Base-by-base conservation (phyloP, 2,329 filamentous ascomycete species). In the Fusarium decemcellulare region DNA sequence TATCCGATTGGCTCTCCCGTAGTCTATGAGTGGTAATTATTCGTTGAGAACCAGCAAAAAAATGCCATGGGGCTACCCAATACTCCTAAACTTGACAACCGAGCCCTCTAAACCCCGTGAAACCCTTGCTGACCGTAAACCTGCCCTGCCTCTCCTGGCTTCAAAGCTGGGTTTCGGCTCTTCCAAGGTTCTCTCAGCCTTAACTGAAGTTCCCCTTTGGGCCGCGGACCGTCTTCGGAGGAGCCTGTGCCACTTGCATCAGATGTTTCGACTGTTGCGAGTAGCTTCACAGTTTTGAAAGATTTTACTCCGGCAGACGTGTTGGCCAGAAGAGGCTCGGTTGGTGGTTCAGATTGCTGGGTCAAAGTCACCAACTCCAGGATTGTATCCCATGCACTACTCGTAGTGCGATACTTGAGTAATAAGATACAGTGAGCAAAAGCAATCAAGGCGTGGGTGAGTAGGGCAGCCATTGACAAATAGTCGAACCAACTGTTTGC, bases 361-460 rank as follows among this genome's bases (percentile, higher is more conserved):
- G 57, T 18, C n/a, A 59, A 16, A 34, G 34, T n/a, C 4, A 59
- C 32, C 34, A 59, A 37, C 57, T 59, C 57, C 16, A 59, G 14
- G n/a, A 59, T 53, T 9, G 37, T 53, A 32, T 59, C 57, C 48
- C 57, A 59, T 11, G 48, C 48, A n/a, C 39, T 40, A 16, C 57
- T 59, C 10, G 48, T 54, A 6, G 16, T 23, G 5, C 30, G 15
- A 15, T 15, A 37, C 12, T 15, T 32, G 14, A 48, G 27, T 2
- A 47, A 30, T 32, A 34, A 4, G 37, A 30, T 16, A 36, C 30
- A 27, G 16, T 60, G 48, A 11, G 8, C 23, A 8, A 60, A 14
- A 11, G 57, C 57, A 34, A 60, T 60, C 2, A 47, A 9, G 4
- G 57, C 57, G 32, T 54, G 57, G 14, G 23, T 6, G 29, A 60